Percentiles rank a stretch among this genome's conserved stretches.
Conservation (phyloP, 768 basidiomycete genomes). For the Sutorius australiensis region DNA sequence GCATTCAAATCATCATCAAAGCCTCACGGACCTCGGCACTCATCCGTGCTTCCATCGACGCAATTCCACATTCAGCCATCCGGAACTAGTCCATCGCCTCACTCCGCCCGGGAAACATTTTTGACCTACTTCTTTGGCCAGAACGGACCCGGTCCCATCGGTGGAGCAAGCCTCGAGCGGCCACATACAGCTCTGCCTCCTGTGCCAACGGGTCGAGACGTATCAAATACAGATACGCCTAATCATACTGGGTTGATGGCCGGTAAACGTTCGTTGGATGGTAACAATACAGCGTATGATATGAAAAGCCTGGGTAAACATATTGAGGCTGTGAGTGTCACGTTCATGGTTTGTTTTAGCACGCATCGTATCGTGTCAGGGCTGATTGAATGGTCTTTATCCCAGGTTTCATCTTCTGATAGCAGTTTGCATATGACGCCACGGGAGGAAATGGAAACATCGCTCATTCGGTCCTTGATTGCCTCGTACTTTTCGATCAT, state of each 20-base stretch:
- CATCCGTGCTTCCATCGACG: constrained; percentile 22
- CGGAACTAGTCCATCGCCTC: constrained; percentile 39
- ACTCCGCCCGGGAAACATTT: constrained; percentile 83
- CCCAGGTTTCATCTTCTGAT: constrained; percentile 53
- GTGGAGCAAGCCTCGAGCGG: constrained; percentile 50
- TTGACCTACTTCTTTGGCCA: constrained; percentile 97
- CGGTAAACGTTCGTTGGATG: constrained; percentile 64
- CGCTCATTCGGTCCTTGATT: constrained; percentile 90
- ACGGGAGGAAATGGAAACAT: constrained; percentile 96
- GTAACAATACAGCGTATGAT: constrained; percentile 83
- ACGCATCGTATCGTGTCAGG: constrained; percentile 8
- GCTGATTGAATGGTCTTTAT: constrained; percentile 4
- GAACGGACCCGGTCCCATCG: constrained; percentile 73
- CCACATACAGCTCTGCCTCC: constrained; percentile 27
- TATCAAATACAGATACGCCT: constrained; percentile 50
- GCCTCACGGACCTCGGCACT: constrained; percentile 33
- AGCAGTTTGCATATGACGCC: constrained; percentile 63
- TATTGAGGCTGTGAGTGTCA: constrained; percentile 83
- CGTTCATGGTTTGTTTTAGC: background rate
- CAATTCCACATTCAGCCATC: constrained; percentile 35
- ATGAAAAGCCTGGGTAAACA: constrained; percentile 99
- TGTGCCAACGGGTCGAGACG: constrained; percentile 58
- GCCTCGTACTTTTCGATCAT: constrained; percentile 95
- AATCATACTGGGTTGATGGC: constrained; percentile 62
- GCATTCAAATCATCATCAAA: constrained; percentile 29